Evolutionary conservation across 306 rosid species (phyloP).

Genomic region (Crataegus laevigata): DNA sequence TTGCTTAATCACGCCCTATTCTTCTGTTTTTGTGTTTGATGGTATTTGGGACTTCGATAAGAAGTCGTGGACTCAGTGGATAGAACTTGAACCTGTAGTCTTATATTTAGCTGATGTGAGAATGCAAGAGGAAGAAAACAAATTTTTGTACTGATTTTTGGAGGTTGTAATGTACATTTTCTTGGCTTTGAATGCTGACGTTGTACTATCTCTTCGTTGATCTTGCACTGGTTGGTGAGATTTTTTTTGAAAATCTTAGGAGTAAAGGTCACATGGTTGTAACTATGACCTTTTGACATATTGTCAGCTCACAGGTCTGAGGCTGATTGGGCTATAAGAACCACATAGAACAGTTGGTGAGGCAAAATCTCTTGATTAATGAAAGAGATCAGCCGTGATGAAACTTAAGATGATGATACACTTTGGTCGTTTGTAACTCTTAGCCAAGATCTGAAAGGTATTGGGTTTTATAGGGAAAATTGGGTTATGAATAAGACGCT

Average conservation of each 20-base stretch:
- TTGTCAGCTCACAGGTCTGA: not conserved
- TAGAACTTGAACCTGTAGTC: not conserved
- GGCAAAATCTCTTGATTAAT: not conserved
- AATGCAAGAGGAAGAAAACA: not conserved
- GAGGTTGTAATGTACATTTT: not conserved
- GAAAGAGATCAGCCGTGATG: not conserved
- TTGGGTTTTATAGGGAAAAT: not conserved
- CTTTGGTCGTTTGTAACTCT: not conserved
- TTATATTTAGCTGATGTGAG: not conserved
- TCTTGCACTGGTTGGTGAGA: not conserved
- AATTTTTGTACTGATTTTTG: not conserved
- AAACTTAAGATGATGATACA: not conserved
- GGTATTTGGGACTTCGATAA: not conserved
- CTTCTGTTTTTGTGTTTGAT: not conserved
- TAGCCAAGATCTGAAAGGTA: not conserved
- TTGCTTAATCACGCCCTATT: not conserved
- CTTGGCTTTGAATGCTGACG: not conserved
- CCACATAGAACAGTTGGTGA: not conserved
- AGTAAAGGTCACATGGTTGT: not conserved
- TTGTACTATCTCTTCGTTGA: not conserved
- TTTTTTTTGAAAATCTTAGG: not conserved
- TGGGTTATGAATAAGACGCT: not conserved
- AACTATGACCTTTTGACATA: not conserved
- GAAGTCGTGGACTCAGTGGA: not conserved
- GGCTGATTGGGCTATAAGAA: not conserved